phyloP scores from a whole-genome alignment of 169 alveolate species.

The Cyclospora cayetanensis region DNA sequence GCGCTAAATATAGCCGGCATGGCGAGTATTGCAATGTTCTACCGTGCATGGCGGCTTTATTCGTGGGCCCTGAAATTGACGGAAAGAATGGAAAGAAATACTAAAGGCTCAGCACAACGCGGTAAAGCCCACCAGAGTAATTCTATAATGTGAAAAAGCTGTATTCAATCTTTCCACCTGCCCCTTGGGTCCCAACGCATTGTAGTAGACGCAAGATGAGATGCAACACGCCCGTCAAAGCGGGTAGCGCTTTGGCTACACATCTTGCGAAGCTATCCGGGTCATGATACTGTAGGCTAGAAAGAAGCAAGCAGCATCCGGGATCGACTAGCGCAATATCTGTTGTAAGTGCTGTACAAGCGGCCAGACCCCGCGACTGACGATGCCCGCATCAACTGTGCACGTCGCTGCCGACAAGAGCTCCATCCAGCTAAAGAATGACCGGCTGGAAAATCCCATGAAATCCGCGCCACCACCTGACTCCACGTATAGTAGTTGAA shows the following conservation, averaged over 20 bases:
- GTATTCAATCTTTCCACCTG: no score
- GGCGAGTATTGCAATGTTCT: no score
- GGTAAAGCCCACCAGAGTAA: no score
- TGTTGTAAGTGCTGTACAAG: not conserved
- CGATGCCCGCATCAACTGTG: slow-evolving; percentile 12
- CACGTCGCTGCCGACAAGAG: not conserved
- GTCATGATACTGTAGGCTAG: slow-evolving; percentile 23
- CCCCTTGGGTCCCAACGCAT: no score
- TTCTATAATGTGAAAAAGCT: no score
- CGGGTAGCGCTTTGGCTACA: slow-evolving; percentile 64
- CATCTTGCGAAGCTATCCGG: not conserved
- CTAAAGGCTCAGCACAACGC: no score
- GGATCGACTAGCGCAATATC: slow-evolving; percentile 5
- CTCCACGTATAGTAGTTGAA: not conserved
- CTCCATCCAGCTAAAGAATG: not conserved
- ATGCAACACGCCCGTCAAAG: slow-evolving; percentile 54
- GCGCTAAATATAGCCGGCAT: no score
- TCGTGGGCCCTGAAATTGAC: no score
- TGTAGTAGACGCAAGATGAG: no score
- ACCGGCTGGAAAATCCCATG: no score
- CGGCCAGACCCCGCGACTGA: not conserved
- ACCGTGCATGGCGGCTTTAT: no score
- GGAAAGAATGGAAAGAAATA: no score
- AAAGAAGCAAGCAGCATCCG: slow-evolving; percentile 26
- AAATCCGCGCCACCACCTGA: not conserved